A percentile compares a stretch with the other conserved stretches of the same genome.
Evolutionary conservation across 108 stramenopile genomes (phyloP).

Genomic region (Nannochloropsis gaditana): DNA sequence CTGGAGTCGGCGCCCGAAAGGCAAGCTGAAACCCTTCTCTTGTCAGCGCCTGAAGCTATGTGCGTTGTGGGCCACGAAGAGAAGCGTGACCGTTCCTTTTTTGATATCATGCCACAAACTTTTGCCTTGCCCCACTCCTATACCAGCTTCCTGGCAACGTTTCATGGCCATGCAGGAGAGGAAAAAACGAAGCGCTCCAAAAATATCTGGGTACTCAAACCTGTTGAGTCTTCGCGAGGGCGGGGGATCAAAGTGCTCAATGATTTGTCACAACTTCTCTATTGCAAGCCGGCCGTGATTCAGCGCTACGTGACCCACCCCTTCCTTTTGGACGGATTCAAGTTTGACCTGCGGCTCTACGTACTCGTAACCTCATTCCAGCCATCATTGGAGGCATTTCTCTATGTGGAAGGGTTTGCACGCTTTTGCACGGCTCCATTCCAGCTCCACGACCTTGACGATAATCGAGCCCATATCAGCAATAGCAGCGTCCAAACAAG

Average conservation of each 20-base stretch:
- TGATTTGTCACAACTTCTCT: conserved; percentile 61
- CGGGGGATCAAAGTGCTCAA: conserved; percentile 68
- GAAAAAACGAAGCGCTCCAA: not conserved
- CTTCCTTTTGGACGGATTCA: conserved; percentile 58
- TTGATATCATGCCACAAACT: conserved; percentile 66
- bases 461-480: conserved; percentile 57
- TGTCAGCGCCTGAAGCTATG: too few species aligned
- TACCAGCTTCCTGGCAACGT: conserved; percentile 56
- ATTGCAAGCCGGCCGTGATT: conserved; percentile 60
- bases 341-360: conserved; percentile 69
- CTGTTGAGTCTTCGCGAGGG: conserved; percentile 66
- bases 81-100: not conserved
- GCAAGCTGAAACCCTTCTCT: too few species aligned
- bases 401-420: conserved; percentile 71
- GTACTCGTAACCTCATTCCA: conserved; percentile 74
- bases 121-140: conserved; percentile 70
- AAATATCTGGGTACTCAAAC: conserved; percentile 73
- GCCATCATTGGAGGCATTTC: conserved; percentile 62
- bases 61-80: too few species aligned
- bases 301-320: conserved; percentile 56
- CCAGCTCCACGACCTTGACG: conserved; percentile 36
- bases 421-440: conserved; percentile 54
- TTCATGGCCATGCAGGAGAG: conserved; percentile 27
- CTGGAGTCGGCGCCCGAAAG: too few species aligned
- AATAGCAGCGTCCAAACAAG: conserved; percentile 56